Evolutionary conservation across 2,329 filamentous ascomycete genomes (phyloP).

Genomic region (Cordyceps militaris): DNA sequence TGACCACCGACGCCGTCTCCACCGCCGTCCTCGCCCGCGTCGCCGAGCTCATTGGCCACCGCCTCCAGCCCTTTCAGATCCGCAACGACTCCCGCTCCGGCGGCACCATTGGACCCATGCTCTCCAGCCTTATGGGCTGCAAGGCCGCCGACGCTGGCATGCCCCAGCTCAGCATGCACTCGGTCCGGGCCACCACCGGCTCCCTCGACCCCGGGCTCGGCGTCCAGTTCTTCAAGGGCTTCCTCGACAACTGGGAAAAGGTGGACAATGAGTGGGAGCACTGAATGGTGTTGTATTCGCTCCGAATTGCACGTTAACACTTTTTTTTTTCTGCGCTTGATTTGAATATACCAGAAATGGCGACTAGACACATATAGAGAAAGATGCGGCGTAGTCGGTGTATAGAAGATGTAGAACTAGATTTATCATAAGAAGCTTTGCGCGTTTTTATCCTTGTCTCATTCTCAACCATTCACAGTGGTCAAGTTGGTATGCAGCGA

Average conservation of each 20-base stretch:
- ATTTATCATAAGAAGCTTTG: not conserved
- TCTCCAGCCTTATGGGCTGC: conserved; percentile 74
- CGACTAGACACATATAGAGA: not conserved
- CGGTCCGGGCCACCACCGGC: conserved; percentile 81
- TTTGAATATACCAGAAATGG: conserved; percentile 1
- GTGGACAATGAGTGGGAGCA: conserved; percentile 72
- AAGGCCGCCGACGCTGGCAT: conserved; percentile 81
- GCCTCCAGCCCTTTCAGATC: conserved; percentile 87
- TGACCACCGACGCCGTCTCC: conserved; percentile 88
- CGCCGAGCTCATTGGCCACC: conserved; percentile 64
- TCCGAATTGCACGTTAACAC: no score
- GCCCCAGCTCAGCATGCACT: conserved; percentile 91
- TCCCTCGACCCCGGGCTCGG: conserved; percentile 80
- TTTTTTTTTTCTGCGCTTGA: not conserved
- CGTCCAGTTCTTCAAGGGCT: conserved; percentile 81
- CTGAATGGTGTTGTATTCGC: not conserved
- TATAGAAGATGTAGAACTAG: not conserved
- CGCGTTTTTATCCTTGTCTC: no score
- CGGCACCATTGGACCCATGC: conserved; percentile 90
- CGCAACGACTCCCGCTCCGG: conserved; percentile 84
- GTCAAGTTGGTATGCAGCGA: not conserved
- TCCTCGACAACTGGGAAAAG: conserved; percentile 77
- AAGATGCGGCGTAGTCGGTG: not conserved
- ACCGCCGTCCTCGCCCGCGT: conserved; percentile 73
- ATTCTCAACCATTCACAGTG: no score